Conservation (phyloP, 352 stramenopile genomes). For the Blastocystis sp. region DNA sequence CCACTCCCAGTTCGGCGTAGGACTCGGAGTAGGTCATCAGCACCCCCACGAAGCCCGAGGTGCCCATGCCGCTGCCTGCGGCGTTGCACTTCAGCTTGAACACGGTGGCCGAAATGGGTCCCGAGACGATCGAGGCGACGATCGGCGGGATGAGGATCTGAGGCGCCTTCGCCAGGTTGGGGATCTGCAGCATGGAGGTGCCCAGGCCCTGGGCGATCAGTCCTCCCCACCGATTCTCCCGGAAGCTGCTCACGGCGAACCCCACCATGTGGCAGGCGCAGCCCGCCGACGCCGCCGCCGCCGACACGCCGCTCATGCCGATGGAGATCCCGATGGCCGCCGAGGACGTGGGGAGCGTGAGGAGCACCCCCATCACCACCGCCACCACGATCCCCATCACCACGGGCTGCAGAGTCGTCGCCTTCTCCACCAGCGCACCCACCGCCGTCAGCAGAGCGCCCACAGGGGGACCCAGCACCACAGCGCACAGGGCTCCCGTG, state of each 20-base stretch:
- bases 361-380: slow-evolving; percentile 18
- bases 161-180: slow-evolving; percentile 14
- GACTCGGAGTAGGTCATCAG: slow-evolving; percentile 44
- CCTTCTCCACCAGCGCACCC: background rate
- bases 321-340: slow-evolving; percentile 53
- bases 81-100: slow-evolving; percentile 34
- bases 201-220: slow-evolving; percentile 36
- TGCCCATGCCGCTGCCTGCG: slow-evolving; percentile 41
- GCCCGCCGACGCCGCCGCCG: slow-evolving; percentile 16
- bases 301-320: slow-evolving; percentile 9
- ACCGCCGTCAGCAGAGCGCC: background rate
- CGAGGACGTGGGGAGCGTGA: slow-evolving; percentile 26
- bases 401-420: slow-evolving; percentile 3
- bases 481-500: background rate
- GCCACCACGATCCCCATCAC: slow-evolving; percentile 30
- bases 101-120: background rate
- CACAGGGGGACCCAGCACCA: background rate
- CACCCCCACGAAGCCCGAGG: slow-evolving; percentile 23
- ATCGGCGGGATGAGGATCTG: slow-evolving; percentile 47
- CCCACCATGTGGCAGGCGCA: slow-evolving; percentile 43
- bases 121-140: background rate
- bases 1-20: background rate
- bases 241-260: slow-evolving; percentile 38
- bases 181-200: slow-evolving; percentile 48
- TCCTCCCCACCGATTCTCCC: slow-evolving; percentile 25